Evolutionary conservation across 352 stramenopile genomes (phyloP).

Genomic region (Phytophthora megakarya): DNA sequence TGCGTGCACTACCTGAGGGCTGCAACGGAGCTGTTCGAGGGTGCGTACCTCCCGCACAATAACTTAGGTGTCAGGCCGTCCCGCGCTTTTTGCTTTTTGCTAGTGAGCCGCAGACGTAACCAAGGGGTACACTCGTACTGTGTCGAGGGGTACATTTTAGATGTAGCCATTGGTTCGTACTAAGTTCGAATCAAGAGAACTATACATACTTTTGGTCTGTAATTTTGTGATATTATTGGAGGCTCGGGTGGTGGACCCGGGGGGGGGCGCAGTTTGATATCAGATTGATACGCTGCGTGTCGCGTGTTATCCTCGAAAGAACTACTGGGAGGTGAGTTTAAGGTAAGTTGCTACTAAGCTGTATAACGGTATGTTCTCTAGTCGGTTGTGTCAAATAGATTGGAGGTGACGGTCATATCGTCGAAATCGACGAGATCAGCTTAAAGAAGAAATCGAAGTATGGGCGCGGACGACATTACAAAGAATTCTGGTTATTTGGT

Average conservation of each 20-base stretch:
- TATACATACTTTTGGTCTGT: no score
- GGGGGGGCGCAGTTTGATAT: no score
- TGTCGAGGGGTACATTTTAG: constrained; percentile 7
- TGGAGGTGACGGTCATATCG: not conserved
- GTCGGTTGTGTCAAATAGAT: no score
- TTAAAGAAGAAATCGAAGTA: not conserved
- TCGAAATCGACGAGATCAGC: not conserved
- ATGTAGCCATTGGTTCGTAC: no score
- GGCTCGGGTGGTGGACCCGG: no score
- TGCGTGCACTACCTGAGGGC: not conserved
- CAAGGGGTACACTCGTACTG: constrained; percentile 14
- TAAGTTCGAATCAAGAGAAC: no score
- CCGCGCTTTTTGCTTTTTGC: constrained; percentile 28
- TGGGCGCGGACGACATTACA: not conserved
- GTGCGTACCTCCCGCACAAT: constrained; percentile 7
- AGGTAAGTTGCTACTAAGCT: no score
- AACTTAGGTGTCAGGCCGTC: constrained; percentile 7
- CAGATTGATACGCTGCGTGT: no score
- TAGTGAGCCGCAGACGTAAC: constrained; percentile 14
- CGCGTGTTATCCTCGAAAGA: no score
- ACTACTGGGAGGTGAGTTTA: no score
- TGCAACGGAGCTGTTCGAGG: not conserved
- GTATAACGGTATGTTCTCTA: no score
- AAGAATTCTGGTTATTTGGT: not conserved
- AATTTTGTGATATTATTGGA: no score